Percentiles rank a stretch among this genome's conserved stretches.
phyloP scores from a whole-genome alignment of 2,329 filamentous ascomycete genomes.

The Penicillium thymicola region DNA sequence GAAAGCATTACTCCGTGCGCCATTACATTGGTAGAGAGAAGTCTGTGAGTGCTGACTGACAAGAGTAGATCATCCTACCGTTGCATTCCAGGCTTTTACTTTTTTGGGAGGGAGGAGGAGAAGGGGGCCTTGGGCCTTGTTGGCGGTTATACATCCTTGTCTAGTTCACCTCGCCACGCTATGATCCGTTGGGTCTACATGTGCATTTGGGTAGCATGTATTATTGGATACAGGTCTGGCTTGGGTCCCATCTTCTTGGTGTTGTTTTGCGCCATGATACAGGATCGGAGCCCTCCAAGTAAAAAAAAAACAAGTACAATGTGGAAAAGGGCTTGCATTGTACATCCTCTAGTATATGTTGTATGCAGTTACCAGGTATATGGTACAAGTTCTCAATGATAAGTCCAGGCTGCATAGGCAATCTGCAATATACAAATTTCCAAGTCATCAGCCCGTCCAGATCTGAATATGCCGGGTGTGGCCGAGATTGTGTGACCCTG shows the following conservation, averaged over 20 bases:
- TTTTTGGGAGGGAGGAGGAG: not conserved
- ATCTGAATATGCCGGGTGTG: slow-evolving; percentile 19
- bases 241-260: not conserved
- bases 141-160: not conserved
- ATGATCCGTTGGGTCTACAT: not conserved
- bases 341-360: not conserved
- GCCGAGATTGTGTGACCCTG: slow-evolving; percentile 18
- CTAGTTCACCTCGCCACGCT: not conserved
- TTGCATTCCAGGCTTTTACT: slow-evolving; percentile 13
- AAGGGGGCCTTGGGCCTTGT: not conserved
- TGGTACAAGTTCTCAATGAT: not conserved
- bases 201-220: not conserved
- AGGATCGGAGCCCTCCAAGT: not conserved
- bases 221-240: not conserved
- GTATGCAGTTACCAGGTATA: not conserved
- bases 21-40: not conserved
- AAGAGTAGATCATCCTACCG: slow-evolving; percentile 20
- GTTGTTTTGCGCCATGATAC: not conserved
- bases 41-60: not conserved
- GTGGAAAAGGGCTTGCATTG: not conserved
- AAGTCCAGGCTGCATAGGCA: not conserved
- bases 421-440: not conserved
- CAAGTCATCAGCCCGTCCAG: slow-evolving; percentile 15
- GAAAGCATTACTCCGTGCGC: not conserved
- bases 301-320: not conserved